These are phyloP conservation scores for Corallochytrium limacisporum DNA, from an alignment of 78 protist species.

Conservation along the genomic window DNA sequence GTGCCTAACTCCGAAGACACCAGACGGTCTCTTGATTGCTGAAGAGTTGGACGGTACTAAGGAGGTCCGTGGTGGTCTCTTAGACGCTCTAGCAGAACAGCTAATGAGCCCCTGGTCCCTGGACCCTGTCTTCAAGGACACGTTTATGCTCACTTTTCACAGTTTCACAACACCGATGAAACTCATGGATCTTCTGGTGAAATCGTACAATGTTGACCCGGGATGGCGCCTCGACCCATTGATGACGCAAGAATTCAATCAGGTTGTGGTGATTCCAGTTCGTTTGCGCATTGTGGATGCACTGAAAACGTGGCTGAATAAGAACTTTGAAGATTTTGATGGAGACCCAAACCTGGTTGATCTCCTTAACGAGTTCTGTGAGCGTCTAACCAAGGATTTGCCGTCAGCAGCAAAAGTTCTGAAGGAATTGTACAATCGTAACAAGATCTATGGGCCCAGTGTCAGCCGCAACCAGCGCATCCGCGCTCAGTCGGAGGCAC, in stretches of 20 bases:
- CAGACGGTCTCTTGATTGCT: too few relatives aligned
- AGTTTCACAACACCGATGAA: constrained; percentile 23
- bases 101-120: too few relatives aligned
- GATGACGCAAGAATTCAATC: neutral
- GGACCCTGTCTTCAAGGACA: constrained; percentile 25
- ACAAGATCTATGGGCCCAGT: neutral
- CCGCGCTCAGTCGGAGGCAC: neutral
- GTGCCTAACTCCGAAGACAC: too few relatives aligned
- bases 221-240: neutral
- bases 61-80: too few relatives aligned
- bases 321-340: neutral
- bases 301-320: neutral
- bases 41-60: too few relatives aligned
- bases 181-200: constrained; percentile 5
- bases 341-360: neutral
- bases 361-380: neutral
- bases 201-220: neutral
- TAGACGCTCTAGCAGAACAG: too few relatives aligned
- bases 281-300: neutral
- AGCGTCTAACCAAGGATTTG: neutral
- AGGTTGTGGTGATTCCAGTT: neutral
- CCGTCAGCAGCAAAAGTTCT: neutral
- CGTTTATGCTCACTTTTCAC: constrained; percentile 32
- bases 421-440: neutral
- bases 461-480: neutral